Base-by-base conservation (phyloP, 352 stramenopile species). In the Globisporangium cystogenes region DNA sequence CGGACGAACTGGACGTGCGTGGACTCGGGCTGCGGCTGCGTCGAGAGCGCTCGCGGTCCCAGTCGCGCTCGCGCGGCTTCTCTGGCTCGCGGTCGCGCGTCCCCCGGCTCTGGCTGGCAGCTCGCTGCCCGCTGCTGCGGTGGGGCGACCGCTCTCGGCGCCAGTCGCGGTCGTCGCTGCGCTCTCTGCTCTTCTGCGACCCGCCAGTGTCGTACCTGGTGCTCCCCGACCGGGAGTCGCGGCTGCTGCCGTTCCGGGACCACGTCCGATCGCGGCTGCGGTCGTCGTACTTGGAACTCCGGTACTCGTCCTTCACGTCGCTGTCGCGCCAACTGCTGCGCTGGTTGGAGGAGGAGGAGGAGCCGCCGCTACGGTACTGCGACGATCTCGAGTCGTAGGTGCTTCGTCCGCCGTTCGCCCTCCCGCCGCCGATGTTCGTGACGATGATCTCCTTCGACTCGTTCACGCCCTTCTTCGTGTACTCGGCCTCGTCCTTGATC, bases 401-500 rank as follows among this genome's bases (percentile, higher is more conserved):
- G 64, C 35, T 24, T 37, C 33, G 27, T 8, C 4, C 8, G n/a
- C 42, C 23, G n/a, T 41, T 29, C 31, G 24, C 18, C 8, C 44
- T 12, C 14, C 27, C 20, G 8, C 26, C 26, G 6, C 31, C 46
- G 10, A 76, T 48, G 7, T 66, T 65, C 10, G 63, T 72, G 1
- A 65, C 46, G 14, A 76, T 53, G 53, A 75, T 74, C 11, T 74
- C 64, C 44, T 82, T 84, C 0, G 72, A 76, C 42, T 89, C 81
- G 36, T 89, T 85, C 27, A 73, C 60, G 1, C 67, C 77, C 56
- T 84, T 81, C 54, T 85, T 74, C 1, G 82, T 92, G 49, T 75
- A 89, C 52, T 90, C 78, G 7, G 64, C 56, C 36, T 86, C 73
- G 23, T 77, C 61, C 35, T 79, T 51, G 24, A 92, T 84, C 42